Evolutionary conservation across 179 eudicot species (phyloP), one percentile per base, ranked within the genome.

Genomic region (Spergularia azorica): DNA sequence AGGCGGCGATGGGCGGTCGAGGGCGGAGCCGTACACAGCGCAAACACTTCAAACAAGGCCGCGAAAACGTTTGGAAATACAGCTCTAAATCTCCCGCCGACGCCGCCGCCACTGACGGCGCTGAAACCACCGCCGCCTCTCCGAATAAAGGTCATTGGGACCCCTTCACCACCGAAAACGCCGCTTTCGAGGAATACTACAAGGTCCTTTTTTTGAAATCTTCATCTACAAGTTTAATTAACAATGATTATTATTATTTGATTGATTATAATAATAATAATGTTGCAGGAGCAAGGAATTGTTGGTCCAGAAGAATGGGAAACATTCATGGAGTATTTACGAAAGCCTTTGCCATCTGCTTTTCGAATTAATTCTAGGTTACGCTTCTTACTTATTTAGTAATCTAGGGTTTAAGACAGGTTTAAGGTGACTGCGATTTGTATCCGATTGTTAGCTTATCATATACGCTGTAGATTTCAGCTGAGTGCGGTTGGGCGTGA

Each of bases 291-390:
- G 85, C 98, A 95, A 91, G 90, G 84, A 54, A 90, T 95, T 70
- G 97, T 93, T 52, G 60, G 81, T 15, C 69, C 87, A 0, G 97
- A 91, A 56, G 97, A 95, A 71, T 95, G 99, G 99, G 98, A 91
- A 63, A 63, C 84, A 13, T 95, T 90, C 64, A 86, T 88, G 10
- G 88, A 86, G 16, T 77, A 12, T 75, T 83, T 95, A 4, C 78
- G 95, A 39, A 91, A 83, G 65, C 96, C 94, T 41, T 77, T 95
- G 56, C 99, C 99, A 6, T 87, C 98, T 75, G 99, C 99, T 80
- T 95, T 95, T 83, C 92, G 99, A 60, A 93, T 95, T 83, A 95
- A 95, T 82, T 88, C 97, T 58, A 95, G 99, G 99, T 70, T 80
- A 2, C 20, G n/a, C 75, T n/a, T 63, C 51, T 72, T n/a, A n/a